A percentile compares a stretch with the other conserved stretches of the same genome.
phyloP scores from a whole-genome alignment of 2,329 filamentous ascomycete species.

The Diaporthe vexans region DNA sequence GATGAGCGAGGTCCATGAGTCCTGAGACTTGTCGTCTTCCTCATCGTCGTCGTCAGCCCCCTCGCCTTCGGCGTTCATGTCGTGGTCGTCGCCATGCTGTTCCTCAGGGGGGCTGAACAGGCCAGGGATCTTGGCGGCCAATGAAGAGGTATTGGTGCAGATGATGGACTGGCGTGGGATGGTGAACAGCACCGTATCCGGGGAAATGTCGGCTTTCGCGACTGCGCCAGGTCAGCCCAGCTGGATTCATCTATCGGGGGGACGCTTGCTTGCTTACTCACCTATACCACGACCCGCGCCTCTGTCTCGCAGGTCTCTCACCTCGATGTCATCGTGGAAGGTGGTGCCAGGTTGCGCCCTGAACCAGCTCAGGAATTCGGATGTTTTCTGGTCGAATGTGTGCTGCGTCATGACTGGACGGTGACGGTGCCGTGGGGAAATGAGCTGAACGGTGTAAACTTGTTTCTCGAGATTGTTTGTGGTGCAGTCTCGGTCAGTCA shows the following conservation, averaged over 20 bases:
- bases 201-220: constrained; percentile 76
- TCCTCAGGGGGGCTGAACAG: constrained; percentile 58
- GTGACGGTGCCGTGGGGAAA: neutral
- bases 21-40: constrained; percentile 55
- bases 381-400: constrained; percentile 58
- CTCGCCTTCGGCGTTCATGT: constrained; percentile 54
- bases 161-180: constrained; percentile 82
- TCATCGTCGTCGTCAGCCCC: constrained; percentile 56
- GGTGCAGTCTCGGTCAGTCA: constrained; percentile 14
- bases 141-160: constrained; percentile 78
- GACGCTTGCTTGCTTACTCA: constrained; percentile 48
- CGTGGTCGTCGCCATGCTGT: constrained; percentile 46
- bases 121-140: constrained; percentile 70
- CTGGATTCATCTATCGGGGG: constrained; percentile 9
- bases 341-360: constrained; percentile 63
- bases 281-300: constrained; percentile 69
- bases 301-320: constrained; percentile 65
- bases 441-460: neutral
- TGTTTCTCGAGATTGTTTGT: neutral
- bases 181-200: constrained; percentile 84
- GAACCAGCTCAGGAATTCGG: constrained; percentile 68
- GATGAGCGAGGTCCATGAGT: constrained; percentile 74
- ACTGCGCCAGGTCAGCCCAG: constrained; percentile 62
- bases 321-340: constrained; percentile 66
- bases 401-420: constrained; percentile 23